Base-by-base conservation (phyloP, 2,329 filamentous ascomycete genomes). In the Raffaelea ambrosiae region DNA sequence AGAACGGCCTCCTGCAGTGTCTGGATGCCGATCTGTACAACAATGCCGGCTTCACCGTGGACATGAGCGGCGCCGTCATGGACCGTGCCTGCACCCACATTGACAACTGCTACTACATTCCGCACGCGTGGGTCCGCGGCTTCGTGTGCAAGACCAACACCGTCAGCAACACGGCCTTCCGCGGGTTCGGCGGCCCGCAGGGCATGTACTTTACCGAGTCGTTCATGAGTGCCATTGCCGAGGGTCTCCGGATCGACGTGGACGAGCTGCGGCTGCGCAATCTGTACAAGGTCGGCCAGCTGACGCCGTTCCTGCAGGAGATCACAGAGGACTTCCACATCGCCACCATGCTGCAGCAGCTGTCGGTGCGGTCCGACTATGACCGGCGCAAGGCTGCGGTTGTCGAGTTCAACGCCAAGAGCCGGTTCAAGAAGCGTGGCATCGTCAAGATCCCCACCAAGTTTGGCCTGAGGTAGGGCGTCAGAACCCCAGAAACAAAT, bases 401-500 rank as follows among this genome's bases (percentile, higher is more conserved):
- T 16, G 74, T 79, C 16, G 76, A 84, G 52, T 96, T 91, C 71
- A 97, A 97, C 67, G 73, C 75, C 40, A 76, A 74, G 19, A 86
- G 91, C 69, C 95, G 90, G 65, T 97, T 91, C 91, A 90, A 90
- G 60, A 96, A 96, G 71, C 83, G 89, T 48, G 90, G 90, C 1
- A 62, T 82, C 44, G 84, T 90, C 4, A 67, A 97, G 20, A 84
- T 97, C 49, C 91, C 91, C 0, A 97, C 91, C 26, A 97, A 97
- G 60, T 97, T 97, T 58, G 91, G 91, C 9, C 16, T 33, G 31
- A 33, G 31, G 31, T 33, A 16, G 16, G 31, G 31, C 9, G 31
- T 33, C 9, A n/a, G n/a, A n/a, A n/a, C n/a, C n/a, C n/a, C n/a
- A n/a, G n/a, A n/a, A n/a, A n/a, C n/a, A n/a, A n/a, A n/a, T n/a